phyloP scores from a whole-genome alignment of 306 rosid genomes.

The Lotus japonicus region DNA sequence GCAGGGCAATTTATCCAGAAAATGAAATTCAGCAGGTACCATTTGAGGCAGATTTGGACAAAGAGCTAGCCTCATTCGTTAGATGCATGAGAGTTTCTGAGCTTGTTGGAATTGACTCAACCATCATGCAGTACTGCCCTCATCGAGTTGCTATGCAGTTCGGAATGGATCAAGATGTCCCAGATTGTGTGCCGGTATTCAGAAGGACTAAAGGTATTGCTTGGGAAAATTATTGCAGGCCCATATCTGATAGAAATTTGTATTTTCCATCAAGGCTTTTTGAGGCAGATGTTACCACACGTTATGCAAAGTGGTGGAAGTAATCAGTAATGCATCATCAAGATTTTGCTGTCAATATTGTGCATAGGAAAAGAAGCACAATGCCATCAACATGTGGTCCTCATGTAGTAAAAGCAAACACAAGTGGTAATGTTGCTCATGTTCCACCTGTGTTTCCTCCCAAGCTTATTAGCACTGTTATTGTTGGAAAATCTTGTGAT shows the following conservation, averaged over 20 bases:
- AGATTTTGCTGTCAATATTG: not conserved
- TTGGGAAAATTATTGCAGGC: constrained; percentile 29
- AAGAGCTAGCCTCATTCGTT: constrained; percentile 13
- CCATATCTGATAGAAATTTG: not conserved
- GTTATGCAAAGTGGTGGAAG: constrained; percentile 26
- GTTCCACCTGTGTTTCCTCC: too few species aligned
- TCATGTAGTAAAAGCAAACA: too few species aligned
- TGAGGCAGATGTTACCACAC: constrained; percentile 29
- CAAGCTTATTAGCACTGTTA: not conserved
- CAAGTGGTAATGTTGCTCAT: too few species aligned
- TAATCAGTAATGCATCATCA: not conserved
- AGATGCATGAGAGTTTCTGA: constrained; percentile 32
- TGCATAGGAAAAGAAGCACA: too few species aligned
- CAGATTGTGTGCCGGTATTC: not conserved
- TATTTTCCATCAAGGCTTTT: constrained; percentile 30
- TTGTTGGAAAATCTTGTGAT: too few species aligned
- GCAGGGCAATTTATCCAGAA: constrained; percentile 17
- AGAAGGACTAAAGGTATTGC: constrained; percentile 6
- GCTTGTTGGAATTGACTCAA: constrained; percentile 36
- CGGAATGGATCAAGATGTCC: constrained; percentile 61
- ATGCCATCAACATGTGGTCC: too few species aligned
- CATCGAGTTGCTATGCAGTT: constrained; percentile 57
- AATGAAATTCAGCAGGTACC: constrained; percentile 15
- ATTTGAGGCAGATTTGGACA: constrained; percentile 8
- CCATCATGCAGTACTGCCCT: constrained; percentile 32